Evolutionary conservation across 352 stramenopile species (phyloP), one percentile per base, ranked within the genome.

Genomic region (Pythium pyrilobum): DNA sequence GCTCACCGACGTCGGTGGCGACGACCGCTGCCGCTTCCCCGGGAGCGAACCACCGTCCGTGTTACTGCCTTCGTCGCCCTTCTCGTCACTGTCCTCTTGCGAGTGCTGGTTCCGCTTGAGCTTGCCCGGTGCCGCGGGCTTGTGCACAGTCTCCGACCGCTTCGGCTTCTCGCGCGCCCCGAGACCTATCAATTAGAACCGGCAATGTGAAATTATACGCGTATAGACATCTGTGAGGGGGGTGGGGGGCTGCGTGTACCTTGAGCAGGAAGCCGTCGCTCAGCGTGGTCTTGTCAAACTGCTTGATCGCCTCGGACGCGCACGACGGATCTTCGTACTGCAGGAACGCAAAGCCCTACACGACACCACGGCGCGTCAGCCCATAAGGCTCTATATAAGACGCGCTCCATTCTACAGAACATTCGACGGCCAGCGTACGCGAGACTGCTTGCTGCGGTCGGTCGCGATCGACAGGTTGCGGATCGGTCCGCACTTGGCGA

Each of bases 371-470:
- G n/a, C 7, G 31, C 18, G n/a, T 43, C 13, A 41, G 9, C 37
- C 25, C 29, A 52, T 0, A 2, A 43, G n/a, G n/a, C n/a, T 31
- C 5, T 28, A 20, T 36, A 56, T 44, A n/a, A 44, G 20, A 36
- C 8, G 31, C 31, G 31, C n/a, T n/a, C n/a, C n/a, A n/a, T n/a
- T n/a, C n/a, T n/a, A 2, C n/a, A 28, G 5, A 7, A 34, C 11
- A 21, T 5, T 34, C 9, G 5, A 11, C 6, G 18, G n/a, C 5
- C 18, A 21, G 42, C 69, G 21, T 46, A 89, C 81, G 29, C 81
- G 56, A 4, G 81, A 92, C 41, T 87, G 87, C 69, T 83, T 77
- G 49, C 75, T 88, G 44, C 81, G 75, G 66, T 92, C 81, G 27
- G 85, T 74, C 25, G 79, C 81, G 18, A 92, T 40, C 43, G 89